Conservation (phyloP, 2,329 filamentous ascomycete species). For the Chaetothyriales sp. region DNA sequence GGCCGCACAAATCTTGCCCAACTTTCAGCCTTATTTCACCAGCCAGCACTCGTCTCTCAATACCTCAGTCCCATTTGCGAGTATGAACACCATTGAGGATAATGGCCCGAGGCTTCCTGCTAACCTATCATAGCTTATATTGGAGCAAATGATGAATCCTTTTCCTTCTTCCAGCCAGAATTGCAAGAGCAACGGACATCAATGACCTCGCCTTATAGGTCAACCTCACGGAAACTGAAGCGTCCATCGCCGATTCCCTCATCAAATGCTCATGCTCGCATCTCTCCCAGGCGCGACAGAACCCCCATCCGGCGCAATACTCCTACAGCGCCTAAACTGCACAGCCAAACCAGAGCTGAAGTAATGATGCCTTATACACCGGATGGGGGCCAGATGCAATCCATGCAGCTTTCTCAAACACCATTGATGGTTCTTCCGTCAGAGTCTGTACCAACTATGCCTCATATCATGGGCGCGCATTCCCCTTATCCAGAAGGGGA, state of each 20-base stretch:
- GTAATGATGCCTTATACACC: conserved; percentile 12
- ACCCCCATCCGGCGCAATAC: conserved; percentile 16
- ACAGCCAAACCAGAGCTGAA: conserved; percentile 14
- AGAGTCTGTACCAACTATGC: not conserved
- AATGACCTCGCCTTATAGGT: not conserved
- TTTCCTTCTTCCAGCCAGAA: not conserved
- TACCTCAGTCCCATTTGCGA: not conserved
- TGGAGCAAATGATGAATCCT: not conserved
- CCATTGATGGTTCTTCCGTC: not conserved
- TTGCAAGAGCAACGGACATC: not conserved
- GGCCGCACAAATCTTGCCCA: conserved; percentile 11
- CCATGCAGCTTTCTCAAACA: not conserved
- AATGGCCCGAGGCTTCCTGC: not conserved
- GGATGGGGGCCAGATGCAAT: conserved; percentile 7
- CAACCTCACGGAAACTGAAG: not conserved
- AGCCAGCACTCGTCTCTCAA: not conserved
- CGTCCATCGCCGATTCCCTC: not conserved
- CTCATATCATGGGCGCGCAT: not conserved
- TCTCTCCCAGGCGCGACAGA: conserved; percentile 6
- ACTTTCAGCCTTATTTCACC: not conserved
- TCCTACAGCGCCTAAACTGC: conserved; percentile 6
- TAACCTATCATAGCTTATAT: not conserved
- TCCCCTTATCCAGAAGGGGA: not conserved
- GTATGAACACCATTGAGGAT: not conserved
- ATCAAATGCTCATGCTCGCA: not conserved